Evolutionary conservation across 2,329 filamentous ascomycete genomes (phyloP).

Genomic region (Colletotrichum theobromicola): DNA sequence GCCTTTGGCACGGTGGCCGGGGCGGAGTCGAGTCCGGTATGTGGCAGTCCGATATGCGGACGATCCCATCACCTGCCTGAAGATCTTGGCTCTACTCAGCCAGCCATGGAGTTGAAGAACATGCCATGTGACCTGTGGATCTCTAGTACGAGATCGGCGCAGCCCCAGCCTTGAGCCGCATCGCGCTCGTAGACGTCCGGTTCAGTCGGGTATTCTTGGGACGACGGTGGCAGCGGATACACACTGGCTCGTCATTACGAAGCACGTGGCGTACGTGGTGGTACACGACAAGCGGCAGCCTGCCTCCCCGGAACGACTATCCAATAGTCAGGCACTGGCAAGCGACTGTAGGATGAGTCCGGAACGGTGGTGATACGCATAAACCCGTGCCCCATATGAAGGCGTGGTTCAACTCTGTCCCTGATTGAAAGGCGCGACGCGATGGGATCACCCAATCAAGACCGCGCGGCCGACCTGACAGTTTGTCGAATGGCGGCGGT

Average conservation of each 20-base stretch:
- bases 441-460: background rate
- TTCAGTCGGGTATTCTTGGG: background rate
- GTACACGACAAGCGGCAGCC: background rate
- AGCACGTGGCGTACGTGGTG: background rate
- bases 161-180: background rate
- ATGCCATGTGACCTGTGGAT: constrained; percentile 1
- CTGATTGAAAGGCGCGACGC: background rate
- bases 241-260: background rate
- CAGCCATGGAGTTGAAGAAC: background rate
- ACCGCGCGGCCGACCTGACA: background rate
- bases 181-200: background rate
- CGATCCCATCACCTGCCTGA: background rate
- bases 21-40: background rate
- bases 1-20: background rate
- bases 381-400: background rate
- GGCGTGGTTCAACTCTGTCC: background rate
- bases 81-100: background rate
- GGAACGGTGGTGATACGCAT: background rate
- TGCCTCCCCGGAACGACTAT: background rate
- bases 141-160: background rate
- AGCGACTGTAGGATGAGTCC: background rate
- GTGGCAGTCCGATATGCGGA: background rate
- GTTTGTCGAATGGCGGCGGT: background rate
- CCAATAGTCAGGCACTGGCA: background rate
- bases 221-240: background rate